Base-by-base conservation (phyloP, 2,329 filamentous ascomycete species). In the Lachnellula arida region DNA sequence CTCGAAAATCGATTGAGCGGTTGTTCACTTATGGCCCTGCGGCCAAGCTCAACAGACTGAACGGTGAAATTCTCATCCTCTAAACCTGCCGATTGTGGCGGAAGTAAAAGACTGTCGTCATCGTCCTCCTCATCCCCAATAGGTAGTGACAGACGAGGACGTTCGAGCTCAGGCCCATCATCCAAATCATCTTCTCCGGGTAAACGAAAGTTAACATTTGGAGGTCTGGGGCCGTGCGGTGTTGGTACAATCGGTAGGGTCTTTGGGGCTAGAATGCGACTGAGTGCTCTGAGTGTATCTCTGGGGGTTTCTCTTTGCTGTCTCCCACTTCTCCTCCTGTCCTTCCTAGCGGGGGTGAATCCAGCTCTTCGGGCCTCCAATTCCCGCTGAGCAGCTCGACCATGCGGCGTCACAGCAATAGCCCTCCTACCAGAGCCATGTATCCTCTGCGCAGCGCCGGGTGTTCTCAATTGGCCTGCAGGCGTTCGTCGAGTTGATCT, bases 51-150 rank as follows among this genome's bases (percentile, higher is more conserved):
- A 28, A 87, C 76, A 2, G 83, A 85, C 57, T 79, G 77, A 42
- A 78, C 68, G 0, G 83, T 86, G 58, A 77, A 76, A 60, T 85
- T 78, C 43, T 83, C 80, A 25, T 84, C 80, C 53, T 85, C 81
- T 23, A 86, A 65, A 0, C 63, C 61, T 34, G 79, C 78, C 49
- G 80, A 76, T 51, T 74, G 76, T 34, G 82, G 83, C 8, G 80
- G 80, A 54, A 83, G 64, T 22, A 81, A 73, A 15, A 78, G 73
- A 54, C 69, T 70, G 42, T 70, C 68, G 57, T 76, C 72, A 40
- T 81, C 79, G 25, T 76, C 72, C n/a, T 74, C 70, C 43, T 80
- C 78, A 22, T 79, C 78, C 32, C 77, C 77, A 23, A 82, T 68
- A 5, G 81, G 78, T 25, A 86, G 68, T 6, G 81, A 84, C 55